Percentiles rank a stretch among this genome's conserved stretches.
Evolutionary conservation across 768 basidiomycete genomes (phyloP).

Genomic region (Russula ochroleuca): DNA sequence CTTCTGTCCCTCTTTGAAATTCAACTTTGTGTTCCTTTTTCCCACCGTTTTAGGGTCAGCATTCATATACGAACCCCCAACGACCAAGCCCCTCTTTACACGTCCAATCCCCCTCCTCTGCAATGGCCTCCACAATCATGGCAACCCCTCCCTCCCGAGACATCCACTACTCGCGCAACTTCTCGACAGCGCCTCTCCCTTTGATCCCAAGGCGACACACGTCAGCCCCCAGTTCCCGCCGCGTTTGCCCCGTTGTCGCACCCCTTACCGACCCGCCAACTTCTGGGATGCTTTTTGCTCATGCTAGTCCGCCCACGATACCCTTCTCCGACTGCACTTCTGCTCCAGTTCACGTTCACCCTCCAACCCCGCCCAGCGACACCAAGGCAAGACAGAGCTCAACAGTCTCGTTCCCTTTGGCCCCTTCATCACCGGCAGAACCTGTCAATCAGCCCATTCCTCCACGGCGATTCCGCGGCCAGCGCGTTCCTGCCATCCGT

Average conservation of each 20-base stretch:
- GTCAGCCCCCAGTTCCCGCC: conserved; percentile 30
- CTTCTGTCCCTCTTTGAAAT: conserved; percentile 23
- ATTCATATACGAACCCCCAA: conserved; percentile 19
- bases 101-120: not conserved
- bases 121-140: conserved; percentile 25
- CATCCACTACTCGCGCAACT: conserved; percentile 40
- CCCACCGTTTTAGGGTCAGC: conserved; percentile 18
- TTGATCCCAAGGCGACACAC: conserved; percentile 53
- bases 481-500: conserved; percentile 29
- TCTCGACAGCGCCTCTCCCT: conserved; percentile 58
- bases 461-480: conserved; percentile 33
- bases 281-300: conserved; percentile 21
- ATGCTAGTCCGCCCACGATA: conserved; percentile 18
- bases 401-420: conserved; percentile 20
- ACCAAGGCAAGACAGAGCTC: conserved; percentile 16
- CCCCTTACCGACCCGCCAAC: not conserved
- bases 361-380: conserved; percentile 28
- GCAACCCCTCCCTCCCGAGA: conserved; percentile 26
- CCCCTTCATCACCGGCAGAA: conserved; percentile 26
- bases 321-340: conserved; percentile 4
- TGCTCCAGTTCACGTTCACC: conserved; percentile 29
- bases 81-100: conserved; percentile 6
- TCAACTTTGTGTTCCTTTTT: conserved; percentile 21
- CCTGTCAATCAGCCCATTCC: conserved; percentile 31
- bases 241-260: conserved; percentile 4